A percentile compares a stretch with the other conserved stretches of the same genome.
Conservation (phyloP, 352 stramenopile genomes). For the Discostella stelligera region DNA sequence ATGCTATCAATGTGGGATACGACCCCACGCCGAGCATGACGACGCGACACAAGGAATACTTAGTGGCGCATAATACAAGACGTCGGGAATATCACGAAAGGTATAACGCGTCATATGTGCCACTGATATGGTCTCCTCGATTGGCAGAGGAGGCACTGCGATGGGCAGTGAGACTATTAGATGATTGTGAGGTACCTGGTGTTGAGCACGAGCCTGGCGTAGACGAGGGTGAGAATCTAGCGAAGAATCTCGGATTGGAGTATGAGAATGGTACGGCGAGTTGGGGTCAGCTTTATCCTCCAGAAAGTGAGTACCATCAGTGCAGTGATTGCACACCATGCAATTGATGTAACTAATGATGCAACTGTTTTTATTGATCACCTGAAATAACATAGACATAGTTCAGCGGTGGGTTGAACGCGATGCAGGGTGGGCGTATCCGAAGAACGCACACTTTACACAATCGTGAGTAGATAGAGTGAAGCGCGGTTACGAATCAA, state of each 20-base stretch:
- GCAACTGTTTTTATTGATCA: not conserved
- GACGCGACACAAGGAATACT: slow-evolving; percentile 30
- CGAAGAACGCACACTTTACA: slow-evolving; percentile 52
- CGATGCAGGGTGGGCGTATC: slow-evolving; percentile 28
- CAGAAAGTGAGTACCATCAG: slow-evolving; percentile 29
- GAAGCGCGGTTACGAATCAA: no score
- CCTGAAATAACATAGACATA: not conserved
- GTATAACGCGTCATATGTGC: slow-evolving; percentile 40
- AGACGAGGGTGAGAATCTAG: slow-evolving; percentile 38
- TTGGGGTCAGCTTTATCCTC: slow-evolving; percentile 49
- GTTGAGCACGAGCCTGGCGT: slow-evolving; percentile 44
- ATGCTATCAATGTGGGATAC: slow-evolving; percentile 45
- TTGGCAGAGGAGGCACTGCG: slow-evolving; percentile 26
- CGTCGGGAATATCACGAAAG: slow-evolving; percentile 33
- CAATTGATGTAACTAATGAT: no score
- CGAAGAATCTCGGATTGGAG: slow-evolving; percentile 39
- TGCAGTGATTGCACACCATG: no score
- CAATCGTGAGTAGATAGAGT: slow-evolving; percentile 25
- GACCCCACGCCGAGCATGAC: slow-evolving; percentile 41
- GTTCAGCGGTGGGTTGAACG: slow-evolving; percentile 39
- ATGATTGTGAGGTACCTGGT: slow-evolving; percentile 32
- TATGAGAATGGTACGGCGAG: slow-evolving; percentile 3
- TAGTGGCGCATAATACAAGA: slow-evolving; percentile 45
- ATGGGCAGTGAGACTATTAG: slow-evolving; percentile 43
- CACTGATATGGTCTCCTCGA: slow-evolving; percentile 37